Base-by-base conservation (phyloP, 1,139 yeast species). In the Yamadazyma membranifaciens region DNA sequence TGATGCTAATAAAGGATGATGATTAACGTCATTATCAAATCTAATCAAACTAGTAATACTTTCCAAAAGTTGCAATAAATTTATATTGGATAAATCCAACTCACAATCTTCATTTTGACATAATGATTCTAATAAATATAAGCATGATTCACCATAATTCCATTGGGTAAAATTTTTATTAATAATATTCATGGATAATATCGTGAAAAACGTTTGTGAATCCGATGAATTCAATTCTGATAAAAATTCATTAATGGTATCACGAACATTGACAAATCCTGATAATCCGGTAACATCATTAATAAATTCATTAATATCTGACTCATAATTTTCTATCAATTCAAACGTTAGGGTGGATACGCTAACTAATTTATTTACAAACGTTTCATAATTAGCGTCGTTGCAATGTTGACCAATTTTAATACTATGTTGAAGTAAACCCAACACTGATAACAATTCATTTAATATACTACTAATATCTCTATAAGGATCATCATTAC, bases 221-320 rank as follows among this genome's bases (percentile, higher is more conserved):
- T 75, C 81, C 0, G 36, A 32, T 4, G 58, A 57, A 38, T 71
- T 67, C 36, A 77, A 47, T 30, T 78, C 83, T 0, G 70, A 57
- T 15, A 80, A 48, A 20, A 72, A 69, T 30, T 81, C 87, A 38
- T 63, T 59, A 2, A 78, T 57, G 0, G 81, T 67, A 41, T 81
- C 85, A 44, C 92, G 68, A 1, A 77, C 72, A 4, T 71, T 59
- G 10, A 63, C 61, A 6, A 64, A 71, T 22, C 74, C 65, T 1
- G 77, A 65, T 32, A 87, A 67, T 1, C 89, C 95, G 1, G 87
- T 73, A 43, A 85, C 87, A 33, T 81, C 84, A 5, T 87, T 77
- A 6, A 87, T 85, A 57, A 78, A 88, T 6, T 61, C 65, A 52
- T 87, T 87, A 55, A 81, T 75, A 54, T 88, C 92, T 1, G 64